Percentiles rank a stretch among this genome's conserved stretches.
Conservation (phyloP, 768 basidiomycete genomes). For the Russula sp. region DNA sequence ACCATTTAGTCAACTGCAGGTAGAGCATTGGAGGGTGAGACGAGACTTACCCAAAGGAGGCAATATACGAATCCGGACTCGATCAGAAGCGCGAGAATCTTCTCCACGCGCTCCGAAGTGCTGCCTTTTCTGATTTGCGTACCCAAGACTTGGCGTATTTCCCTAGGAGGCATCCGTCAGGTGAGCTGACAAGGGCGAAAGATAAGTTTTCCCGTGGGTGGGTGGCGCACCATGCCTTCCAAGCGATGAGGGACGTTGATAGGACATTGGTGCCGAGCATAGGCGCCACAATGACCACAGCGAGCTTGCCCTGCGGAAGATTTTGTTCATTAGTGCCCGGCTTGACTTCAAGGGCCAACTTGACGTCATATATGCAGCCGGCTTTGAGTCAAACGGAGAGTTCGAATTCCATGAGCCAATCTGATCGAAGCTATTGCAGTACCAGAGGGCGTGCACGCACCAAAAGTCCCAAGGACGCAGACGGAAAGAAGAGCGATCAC, state of each 20-base stretch:
- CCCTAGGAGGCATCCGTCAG: conserved; percentile 1
- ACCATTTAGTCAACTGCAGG: not conserved
- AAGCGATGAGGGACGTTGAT: conserved; percentile 21
- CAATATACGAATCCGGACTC: conserved; percentile 24
- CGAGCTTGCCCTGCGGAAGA: conserved; percentile 12
- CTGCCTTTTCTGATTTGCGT: conserved; percentile 18
- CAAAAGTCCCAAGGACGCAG: conserved; percentile 16
- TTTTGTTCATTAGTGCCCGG: conserved; percentile 1
- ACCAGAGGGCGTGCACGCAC: not conserved
- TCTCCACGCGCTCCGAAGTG: conserved; percentile 15
- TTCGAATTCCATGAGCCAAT: not conserved
- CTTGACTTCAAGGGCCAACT: conserved; percentile 3
- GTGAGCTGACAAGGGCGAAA: not conserved
- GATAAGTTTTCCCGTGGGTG: not conserved
- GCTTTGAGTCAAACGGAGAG: not conserved
- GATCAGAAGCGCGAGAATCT: conserved; percentile 19
- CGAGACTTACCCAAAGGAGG: conserved; percentile 20
- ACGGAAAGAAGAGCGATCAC: conserved; percentile 11
- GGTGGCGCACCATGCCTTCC: conserved; percentile 23
- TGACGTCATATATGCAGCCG: conserved; percentile 16
- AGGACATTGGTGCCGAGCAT: conserved; percentile 25
- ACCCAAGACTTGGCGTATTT: conserved; percentile 12
- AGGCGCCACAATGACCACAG: conserved; percentile 17
- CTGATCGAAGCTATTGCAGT: too few species aligned
- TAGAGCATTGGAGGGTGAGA: not conserved